Evolutionary conservation across 805 yeast species (phyloP), one percentile per base, ranked within the genome.

Genomic region (Yarrowia divulgata): DNA sequence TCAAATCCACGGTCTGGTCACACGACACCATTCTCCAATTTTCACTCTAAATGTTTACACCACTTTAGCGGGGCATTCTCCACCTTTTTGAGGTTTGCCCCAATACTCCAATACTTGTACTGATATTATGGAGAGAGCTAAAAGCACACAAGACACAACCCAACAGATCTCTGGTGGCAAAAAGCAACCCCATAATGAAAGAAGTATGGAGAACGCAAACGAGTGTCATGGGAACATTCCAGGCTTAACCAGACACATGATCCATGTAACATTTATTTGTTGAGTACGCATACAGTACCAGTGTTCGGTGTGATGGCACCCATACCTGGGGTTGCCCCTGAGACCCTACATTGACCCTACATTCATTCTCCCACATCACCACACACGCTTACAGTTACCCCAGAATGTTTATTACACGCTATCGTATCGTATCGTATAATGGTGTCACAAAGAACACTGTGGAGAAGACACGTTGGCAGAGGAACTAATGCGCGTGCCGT

Each of bases 91-190:
- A 46, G 32, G 23, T 8, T 49, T 23, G 37, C 60, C 60, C 60
- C 45, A 54, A 54, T 54, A 54, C 23, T 23, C 29, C 29, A 23
- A 23, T 23, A 23, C 4, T 23, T 23, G 29, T 23, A 4, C 29
- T 37, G 14, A 19, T 37, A 7, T 13, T 54, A 54, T 54, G 60
- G 58, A 52, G 43, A 52, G 58, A 52, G 58, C 58, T 52, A 52
- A 52, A 52, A n/a, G 55, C 13, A 19, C 43, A 34, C 58, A n/a
- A 50, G 35, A 50, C 55, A 50, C 39, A 18, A 52, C 60, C 45
- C 60, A 54, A 54, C 60, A 54, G 19, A 23, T 18, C 32, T 18
- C 32, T 39, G 45, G 60, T 52, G 58, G 58, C 58, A 52, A 52
- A n/a, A 13, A 23, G 29, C 29, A 23, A 23, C 29, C 29, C 29